phyloP scores from a whole-genome alignment of 805 yeast species.

The Ogataea naganishii region DNA sequence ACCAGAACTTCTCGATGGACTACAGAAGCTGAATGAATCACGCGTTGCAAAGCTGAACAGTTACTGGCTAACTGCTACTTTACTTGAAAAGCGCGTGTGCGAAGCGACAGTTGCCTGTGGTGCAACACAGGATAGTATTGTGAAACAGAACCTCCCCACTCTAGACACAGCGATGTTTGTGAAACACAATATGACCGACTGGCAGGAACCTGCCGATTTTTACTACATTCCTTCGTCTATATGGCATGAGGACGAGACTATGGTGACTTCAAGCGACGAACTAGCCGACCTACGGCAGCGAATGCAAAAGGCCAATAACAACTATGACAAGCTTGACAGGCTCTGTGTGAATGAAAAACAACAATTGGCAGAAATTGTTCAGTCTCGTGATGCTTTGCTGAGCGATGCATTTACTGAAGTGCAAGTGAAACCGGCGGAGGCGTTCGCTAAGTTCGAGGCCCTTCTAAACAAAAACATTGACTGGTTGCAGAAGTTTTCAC shows the following conservation, averaged over 20 bases:
- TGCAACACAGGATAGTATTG: constrained; percentile 41
- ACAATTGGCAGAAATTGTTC: constrained; percentile 31
- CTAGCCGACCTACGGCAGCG: constrained; percentile 45
- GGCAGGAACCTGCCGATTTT: constrained; percentile 86
- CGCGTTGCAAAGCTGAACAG: constrained; percentile 66
- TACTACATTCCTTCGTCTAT: constrained; percentile 80
- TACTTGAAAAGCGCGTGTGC: constrained; percentile 43
- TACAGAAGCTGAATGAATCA: constrained; percentile 77
- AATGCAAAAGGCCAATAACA: constrained; percentile 31
- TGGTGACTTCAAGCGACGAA: constrained; percentile 50
- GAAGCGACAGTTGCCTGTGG: constrained; percentile 38
- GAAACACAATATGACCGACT: constrained; percentile 67
- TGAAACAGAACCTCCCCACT: constrained; percentile 61
- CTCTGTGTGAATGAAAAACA: constrained; percentile 41
- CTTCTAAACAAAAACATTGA: constrained; percentile 42
- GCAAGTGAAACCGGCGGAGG: constrained; percentile 31
- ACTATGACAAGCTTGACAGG: constrained; percentile 31
- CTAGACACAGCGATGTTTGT: constrained; percentile 86
- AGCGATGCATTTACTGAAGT: constrained; percentile 25
- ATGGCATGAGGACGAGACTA: constrained; percentile 93
- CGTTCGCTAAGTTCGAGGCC: constrained; percentile 36
- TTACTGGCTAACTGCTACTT: constrained; percentile 52
- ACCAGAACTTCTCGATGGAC: constrained; percentile 80
- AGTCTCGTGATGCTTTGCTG: constrained; percentile 24
- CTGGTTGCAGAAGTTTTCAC: constrained; percentile 53